A percentile compares a stretch with the other conserved stretches of the same genome.
phyloP scores from a whole-genome alignment of 2,329 filamentous ascomycete genomes.

The Paraconiothyrium sp. region DNA sequence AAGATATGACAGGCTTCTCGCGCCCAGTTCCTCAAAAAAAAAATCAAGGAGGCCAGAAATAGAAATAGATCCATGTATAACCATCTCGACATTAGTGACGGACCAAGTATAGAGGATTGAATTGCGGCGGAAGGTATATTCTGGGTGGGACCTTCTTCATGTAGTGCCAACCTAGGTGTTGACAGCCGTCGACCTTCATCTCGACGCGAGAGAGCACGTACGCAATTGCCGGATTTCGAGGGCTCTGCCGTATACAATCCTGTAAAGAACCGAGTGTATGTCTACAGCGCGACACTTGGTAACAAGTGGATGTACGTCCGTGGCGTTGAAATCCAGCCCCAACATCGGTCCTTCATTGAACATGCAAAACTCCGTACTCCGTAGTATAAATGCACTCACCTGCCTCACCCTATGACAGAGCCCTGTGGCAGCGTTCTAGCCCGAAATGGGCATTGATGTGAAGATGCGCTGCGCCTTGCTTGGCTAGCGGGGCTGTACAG shows the following conservation, averaged over 20 bases:
- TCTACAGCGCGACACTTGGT: no score
- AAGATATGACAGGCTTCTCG: no score
- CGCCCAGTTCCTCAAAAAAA: not conserved
- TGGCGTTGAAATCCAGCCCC: no score
- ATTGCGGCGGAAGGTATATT: not conserved
- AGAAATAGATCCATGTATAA: not conserved
- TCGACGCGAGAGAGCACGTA: no score
- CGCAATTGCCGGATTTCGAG: no score
- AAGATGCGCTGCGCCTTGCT: not conserved
- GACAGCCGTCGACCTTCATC: no score
- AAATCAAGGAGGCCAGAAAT: not conserved
- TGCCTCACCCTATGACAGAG: not conserved
- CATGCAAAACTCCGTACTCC: not conserved
- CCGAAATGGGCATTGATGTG: not conserved
- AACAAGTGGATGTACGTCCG: no score
- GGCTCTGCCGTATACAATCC: no score
- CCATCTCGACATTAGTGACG: not conserved
- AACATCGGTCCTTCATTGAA: no score
- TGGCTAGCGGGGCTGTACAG: conserved; percentile 11
- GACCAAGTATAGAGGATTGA: not conserved
- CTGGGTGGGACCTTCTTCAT: not conserved
- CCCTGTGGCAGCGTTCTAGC: not conserved
- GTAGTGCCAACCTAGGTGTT: not conserved
- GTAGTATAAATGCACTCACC: not conserved
- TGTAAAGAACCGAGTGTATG: no score